Evolutionary conservation across 805 yeast species (phyloP).

Genomic region (Yamadazyma scolyti): DNA sequence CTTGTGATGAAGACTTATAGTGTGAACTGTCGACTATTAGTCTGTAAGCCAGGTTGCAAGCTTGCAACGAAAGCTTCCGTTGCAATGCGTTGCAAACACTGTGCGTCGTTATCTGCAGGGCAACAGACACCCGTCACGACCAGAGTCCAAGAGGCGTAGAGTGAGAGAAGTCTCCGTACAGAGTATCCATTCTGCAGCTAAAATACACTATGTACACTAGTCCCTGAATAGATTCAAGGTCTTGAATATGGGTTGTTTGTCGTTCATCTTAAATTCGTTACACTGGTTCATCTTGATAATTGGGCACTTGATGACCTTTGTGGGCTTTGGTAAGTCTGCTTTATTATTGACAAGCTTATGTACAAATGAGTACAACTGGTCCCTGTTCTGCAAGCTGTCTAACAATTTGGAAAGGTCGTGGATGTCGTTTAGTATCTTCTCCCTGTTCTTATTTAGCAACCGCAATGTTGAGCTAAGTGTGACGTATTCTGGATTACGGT

Average conservation of each 20-base stretch:
- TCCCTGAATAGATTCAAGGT: conserved; percentile 21
- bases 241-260: conserved; percentile 18
- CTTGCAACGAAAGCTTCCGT: too few species aligned
- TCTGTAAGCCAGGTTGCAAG: too few species aligned
- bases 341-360: conserved; percentile 30
- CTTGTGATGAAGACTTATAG: too few species aligned
- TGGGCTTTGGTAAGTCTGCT: conserved; percentile 31
- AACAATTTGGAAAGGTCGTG: conserved; percentile 26
- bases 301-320: conserved; percentile 30
- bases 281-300: conserved; percentile 19
- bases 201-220: conserved; percentile 8
- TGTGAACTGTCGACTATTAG: too few species aligned
- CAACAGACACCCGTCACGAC: too few species aligned
- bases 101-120: too few species aligned
- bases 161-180: too few species aligned
- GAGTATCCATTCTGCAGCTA: conserved; percentile 1
- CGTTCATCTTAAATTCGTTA: conserved; percentile 2
- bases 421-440: conserved; percentile 26
- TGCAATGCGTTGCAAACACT: too few species aligned
- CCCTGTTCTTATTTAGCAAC: conserved; percentile 20
- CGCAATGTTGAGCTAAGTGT: conserved; percentile 30
- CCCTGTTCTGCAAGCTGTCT: conserved; percentile 13
- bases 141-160: too few species aligned
- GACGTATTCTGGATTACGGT: conserved; percentile 29
- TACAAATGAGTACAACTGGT: conserved; percentile 27